These are phyloP conservation scores for Escovopsis sp. DNA, from an alignment of 2,329 filamentous ascomycete genomes.

Conservation along the genomic window DNA sequence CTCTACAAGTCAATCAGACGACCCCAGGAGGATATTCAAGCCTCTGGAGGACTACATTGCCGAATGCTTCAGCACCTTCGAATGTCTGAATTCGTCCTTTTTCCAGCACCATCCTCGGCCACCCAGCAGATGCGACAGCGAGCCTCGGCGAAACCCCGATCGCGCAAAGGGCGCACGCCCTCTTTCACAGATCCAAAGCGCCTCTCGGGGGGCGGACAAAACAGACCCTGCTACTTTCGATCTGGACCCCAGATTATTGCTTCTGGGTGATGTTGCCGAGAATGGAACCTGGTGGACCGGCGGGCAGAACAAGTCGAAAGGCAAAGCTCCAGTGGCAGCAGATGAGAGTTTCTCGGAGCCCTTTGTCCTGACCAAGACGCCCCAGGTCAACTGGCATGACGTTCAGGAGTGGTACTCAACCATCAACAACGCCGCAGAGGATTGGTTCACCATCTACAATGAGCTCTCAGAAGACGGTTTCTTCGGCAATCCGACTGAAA, in stretches of 20 bases:
- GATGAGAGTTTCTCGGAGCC: constrained; percentile 7
- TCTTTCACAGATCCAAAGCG: constrained; percentile 15
- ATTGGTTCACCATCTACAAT: constrained; percentile 49
- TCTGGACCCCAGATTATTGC: constrained; percentile 58
- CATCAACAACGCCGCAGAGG: constrained; percentile 50
- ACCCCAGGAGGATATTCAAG: constrained; percentile 52
- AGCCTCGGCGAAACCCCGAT: constrained; percentile 15
- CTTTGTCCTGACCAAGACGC: constrained; percentile 26
- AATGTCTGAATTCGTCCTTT: constrained; percentile 68
- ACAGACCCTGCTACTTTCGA: constrained; percentile 25
- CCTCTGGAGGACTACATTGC: constrained; percentile 65
- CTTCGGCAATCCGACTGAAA: constrained; percentile 20
- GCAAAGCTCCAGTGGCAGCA: constrained; percentile 8
- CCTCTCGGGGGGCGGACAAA: constrained; percentile 7
- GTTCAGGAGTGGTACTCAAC: constrained; percentile 60
- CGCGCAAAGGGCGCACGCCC: constrained; percentile 8
- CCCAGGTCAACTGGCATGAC: constrained; percentile 61
- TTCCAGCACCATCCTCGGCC: constrained; percentile 29
- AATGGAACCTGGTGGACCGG: constrained; percentile 76
- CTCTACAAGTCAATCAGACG: constrained; percentile 12
- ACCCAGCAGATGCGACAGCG: constrained; percentile 9
- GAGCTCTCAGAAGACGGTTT: constrained; percentile 23
- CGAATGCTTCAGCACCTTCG: constrained; percentile 50
- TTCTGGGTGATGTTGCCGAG: constrained; percentile 63
- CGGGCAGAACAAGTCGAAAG: constrained; percentile 26